Percentiles rank a stretch among this genome's conserved stretches.
Conservation (phyloP, 352 stramenopile genomes). For the Pythium grandisporangium region DNA sequence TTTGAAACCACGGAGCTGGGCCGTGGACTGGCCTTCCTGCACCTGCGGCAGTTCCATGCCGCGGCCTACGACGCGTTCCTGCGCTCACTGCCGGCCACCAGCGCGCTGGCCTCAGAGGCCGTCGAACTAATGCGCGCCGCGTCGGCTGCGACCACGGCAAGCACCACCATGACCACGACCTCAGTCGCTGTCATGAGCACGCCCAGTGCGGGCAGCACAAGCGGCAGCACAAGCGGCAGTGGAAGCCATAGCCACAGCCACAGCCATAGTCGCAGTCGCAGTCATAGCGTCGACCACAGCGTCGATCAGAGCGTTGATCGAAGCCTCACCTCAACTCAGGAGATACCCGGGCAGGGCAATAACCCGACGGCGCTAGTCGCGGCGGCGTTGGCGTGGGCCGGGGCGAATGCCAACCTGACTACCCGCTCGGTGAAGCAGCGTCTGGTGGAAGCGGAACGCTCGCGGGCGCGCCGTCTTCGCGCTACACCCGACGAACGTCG, state of each 20-base stretch:
- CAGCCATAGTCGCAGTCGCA: too few relatives aligned
- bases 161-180: too few relatives aligned
- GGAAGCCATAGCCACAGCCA: neutral
- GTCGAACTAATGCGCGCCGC: neutral
- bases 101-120: slow-evolving; percentile 10
- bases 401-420: neutral
- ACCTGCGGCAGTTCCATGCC: slow-evolving; percentile 53
- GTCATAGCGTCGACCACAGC: too few relatives aligned
- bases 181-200: too few relatives aligned
- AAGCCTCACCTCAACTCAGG: too few relatives aligned
- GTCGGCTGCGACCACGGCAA: too few relatives aligned
- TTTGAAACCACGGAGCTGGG: slow-evolving; percentile 59
- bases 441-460: slow-evolving; percentile 45
- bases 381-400: too few relatives aligned
- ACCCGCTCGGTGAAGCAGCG: slow-evolving; percentile 14
- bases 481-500: slow-evolving; percentile 35
- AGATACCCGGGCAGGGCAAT: too few relatives aligned
- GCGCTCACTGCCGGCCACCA: slow-evolving; percentile 24
- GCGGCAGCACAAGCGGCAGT: neutral
- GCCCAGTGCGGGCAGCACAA: too few relatives aligned
- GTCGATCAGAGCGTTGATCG: too few relatives aligned
- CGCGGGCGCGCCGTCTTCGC: slow-evolving; percentile 33
- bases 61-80: slow-evolving; percentile 43
- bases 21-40: slow-evolving; percentile 45
- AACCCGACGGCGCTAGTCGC: neutral